A percentile compares a stretch with the other conserved stretches of the same genome.
Evolutionary conservation across 495 filamentous ascomycete genomes (phyloP).

Genomic region (Evansstolkia leycettana): DNA sequence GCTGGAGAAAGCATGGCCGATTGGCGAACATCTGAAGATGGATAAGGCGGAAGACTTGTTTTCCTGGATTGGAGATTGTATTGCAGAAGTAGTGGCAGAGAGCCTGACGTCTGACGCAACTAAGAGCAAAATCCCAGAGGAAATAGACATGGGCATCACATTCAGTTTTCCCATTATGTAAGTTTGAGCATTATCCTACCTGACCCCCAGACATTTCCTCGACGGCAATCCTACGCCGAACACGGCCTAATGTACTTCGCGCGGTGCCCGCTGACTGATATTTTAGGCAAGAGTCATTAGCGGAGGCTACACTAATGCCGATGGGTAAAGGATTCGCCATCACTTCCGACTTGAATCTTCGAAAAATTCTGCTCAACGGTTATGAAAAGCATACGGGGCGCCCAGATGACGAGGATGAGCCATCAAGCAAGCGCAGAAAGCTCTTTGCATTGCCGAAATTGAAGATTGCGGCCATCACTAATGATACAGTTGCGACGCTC

Average conservation of each 20-base stretch:
- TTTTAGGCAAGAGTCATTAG: slow-evolving; percentile 61
- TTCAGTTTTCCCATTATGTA: slow-evolving; percentile 84
- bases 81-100: slow-evolving; percentile 56
- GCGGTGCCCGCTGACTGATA: slow-evolving; percentile 7
- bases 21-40: slow-evolving; percentile 66
- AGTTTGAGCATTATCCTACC: slow-evolving; percentile 7
- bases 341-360: slow-evolving; percentile 57
- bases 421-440: slow-evolving; percentile 31
- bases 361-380: slow-evolving; percentile 51
- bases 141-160: slow-evolving; percentile 66
- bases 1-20: slow-evolving; percentile 64
- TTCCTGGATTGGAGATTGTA: slow-evolving; percentile 65
- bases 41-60: slow-evolving; percentile 66
- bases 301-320: slow-evolving; percentile 67
- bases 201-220: neutral
- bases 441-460: slow-evolving; percentile 48
- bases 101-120: slow-evolving; percentile 34
- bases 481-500: slow-evolving; percentile 71
- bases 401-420: slow-evolving; percentile 31
- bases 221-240: neutral
- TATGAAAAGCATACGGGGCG: slow-evolving; percentile 49
- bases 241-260: neutral
- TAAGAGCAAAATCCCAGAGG: slow-evolving; percentile 32
- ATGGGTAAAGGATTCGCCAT: slow-evolving; percentile 87
- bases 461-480: slow-evolving; percentile 64